Evolutionary conservation across 192 early-diverging fungal species (phyloP), one percentile per base, ranked within the genome.

Genomic region (Gigaspora rosea): DNA sequence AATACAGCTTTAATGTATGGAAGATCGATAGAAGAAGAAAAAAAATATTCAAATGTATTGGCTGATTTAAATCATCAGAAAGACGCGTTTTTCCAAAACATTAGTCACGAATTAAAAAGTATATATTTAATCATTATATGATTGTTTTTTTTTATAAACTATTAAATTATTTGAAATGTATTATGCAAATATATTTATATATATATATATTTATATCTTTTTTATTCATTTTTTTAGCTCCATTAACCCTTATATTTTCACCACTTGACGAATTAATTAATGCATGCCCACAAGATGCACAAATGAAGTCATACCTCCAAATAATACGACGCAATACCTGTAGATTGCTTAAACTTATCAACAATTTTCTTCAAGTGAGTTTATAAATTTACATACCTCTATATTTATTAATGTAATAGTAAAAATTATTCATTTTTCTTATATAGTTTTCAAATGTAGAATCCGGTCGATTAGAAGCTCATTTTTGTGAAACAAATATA

Each of bases 291-390:
- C 64, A 74, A 33, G 54, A 75, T 27, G 47, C 83, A 2, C 75
- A 80, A 0, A 70, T 79, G 18, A 56, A 71, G 6, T 35, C 50
- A 8, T 68, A 68, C 27, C 64, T 88, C 32, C 73, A 85, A 35
- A 79, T 91, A 61, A 81, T 87, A n/a, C 79, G 80, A 8, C 77
- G 86, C 33, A 91, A 90, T 51, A 80, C 87, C 0, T 33, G 78
- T 27, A 81, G 90, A 48, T 79, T 91, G 16, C 76, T 89, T 18
- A 87, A 84, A 63, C 79, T 91, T 4, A 85, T 91, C 32, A 91
- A 89, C 71, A 82, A 77, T 0, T 71, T 91, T 1, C 71, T 91
- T 13, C 87, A 91, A 59, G 73, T 75, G 15, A 50, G 36, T 64
- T 9, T 36, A 27, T 36, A 32, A 6, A 46, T 41, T 47, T 10